These are phyloP conservation scores for Schizopora paradoxa DNA, from an alignment of 1,284 basidiomycete genomes.

Conservation along the genomic window DNA sequence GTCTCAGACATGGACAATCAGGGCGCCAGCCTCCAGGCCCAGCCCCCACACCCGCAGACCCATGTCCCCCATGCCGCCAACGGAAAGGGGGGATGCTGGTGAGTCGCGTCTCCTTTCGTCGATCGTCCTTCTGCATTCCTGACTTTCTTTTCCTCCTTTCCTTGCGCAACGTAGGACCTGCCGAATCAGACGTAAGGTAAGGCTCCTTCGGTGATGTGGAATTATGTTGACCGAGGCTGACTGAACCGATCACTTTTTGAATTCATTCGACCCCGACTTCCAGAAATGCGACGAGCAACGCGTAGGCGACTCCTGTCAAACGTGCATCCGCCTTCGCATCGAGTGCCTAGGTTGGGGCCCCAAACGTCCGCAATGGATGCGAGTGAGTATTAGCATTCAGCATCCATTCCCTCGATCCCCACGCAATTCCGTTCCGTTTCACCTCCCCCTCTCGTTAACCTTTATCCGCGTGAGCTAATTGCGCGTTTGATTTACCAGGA, in stretches of 20 bases:
- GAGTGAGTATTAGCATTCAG: slow-evolving; percentile 47
- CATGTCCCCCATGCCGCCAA: slow-evolving; percentile 44
- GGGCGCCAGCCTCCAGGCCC: background rate
- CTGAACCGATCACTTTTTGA: background rate
- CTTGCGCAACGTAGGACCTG: slow-evolving; percentile 56
- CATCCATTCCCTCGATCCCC: too few species aligned
- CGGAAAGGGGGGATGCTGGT: slow-evolving; percentile 74
- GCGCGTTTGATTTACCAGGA: slow-evolving; percentile 42
- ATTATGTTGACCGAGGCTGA: slow-evolving; percentile 10
- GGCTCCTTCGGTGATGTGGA: slow-evolving; percentile 21
- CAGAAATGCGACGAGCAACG: slow-evolving; percentile 83
- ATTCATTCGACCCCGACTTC: slow-evolving; percentile 11
- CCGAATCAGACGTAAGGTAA: slow-evolving; percentile 70
- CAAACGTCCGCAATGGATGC: slow-evolving; percentile 78
- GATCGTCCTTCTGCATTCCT: slow-evolving; percentile 16
- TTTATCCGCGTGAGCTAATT: background rate
- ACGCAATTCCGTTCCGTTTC: slow-evolving; percentile 11
- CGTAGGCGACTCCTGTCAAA: slow-evolving; percentile 70
- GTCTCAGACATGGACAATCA: slow-evolving; percentile 25
- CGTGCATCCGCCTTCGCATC: slow-evolving; percentile 69
- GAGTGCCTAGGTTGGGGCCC: slow-evolving; percentile 77
- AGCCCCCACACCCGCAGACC: slow-evolving; percentile 1
- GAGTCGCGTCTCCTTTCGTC: slow-evolving; percentile 28
- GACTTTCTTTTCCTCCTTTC: background rate
- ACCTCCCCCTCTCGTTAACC: background rate